Conservation (phyloP, 108 stramenopile species). For the Pseudonitzschia delicatissima region DNA sequence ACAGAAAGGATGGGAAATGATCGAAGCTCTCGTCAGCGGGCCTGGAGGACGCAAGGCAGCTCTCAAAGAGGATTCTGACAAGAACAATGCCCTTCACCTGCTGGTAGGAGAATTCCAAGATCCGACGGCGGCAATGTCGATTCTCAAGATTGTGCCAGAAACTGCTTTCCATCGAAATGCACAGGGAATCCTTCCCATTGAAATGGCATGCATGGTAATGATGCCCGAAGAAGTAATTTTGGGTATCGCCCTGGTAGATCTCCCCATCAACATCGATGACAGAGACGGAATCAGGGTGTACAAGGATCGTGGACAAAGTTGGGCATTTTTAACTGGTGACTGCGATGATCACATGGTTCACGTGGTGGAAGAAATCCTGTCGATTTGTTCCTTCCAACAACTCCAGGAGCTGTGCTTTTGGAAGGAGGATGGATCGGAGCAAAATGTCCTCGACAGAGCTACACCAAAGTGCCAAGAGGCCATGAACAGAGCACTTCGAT, state of each 20-base stretch:
- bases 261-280: constrained; percentile 71
- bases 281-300: constrained; percentile 40
- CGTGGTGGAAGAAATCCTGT: constrained; percentile 65
- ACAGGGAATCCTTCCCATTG: constrained; percentile 70
- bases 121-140: constrained; percentile 60
- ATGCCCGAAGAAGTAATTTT: constrained; percentile 75
- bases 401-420: constrained; percentile 57
- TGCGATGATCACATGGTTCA: constrained; percentile 67
- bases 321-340: constrained; percentile 82
- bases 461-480: constrained; percentile 60
- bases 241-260: constrained; percentile 73
- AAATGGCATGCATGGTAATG: constrained; percentile 62
- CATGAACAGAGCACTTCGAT: constrained; percentile 53
- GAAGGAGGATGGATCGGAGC: constrained; percentile 29
- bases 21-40: constrained; percentile 64
- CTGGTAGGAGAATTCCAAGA: constrained; percentile 57
- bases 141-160: constrained; percentile 67
- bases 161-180: constrained; percentile 51
- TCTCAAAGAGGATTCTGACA: constrained; percentile 36
- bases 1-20: constrained; percentile 62
- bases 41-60: constrained; percentile 58
- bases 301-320: constrained; percentile 68
- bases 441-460: constrained; percentile 54
- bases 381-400: constrained; percentile 72
- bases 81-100: constrained; percentile 70